Conservation (phyloP, 495 filamentous ascomycete species). For the Penicillium paradoxum region DNA sequence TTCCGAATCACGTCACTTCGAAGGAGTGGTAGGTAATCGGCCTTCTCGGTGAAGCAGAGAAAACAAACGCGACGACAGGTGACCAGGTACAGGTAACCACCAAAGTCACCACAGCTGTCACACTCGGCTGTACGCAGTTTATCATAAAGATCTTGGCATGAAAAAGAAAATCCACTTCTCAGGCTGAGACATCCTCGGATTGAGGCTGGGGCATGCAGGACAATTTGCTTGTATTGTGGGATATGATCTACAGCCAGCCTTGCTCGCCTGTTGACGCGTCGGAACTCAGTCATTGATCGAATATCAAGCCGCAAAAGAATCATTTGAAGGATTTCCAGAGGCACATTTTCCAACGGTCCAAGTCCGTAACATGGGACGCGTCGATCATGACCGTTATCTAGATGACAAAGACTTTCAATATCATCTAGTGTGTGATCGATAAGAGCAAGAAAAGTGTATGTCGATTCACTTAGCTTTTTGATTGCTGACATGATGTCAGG, state of each 20-base stretch:
- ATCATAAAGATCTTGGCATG: slow-evolving; percentile 23
- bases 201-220: slow-evolving; percentile 9
- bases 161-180: slow-evolving; percentile 18
- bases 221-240: slow-evolving; percentile 16
- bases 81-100: slow-evolving; percentile 32
- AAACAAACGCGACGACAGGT: slow-evolving; percentile 36
- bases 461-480: slow-evolving; percentile 8
- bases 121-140: slow-evolving; percentile 30
- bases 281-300: slow-evolving; percentile 17
- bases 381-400: background rate
- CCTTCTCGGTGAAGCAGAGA: slow-evolving; percentile 26
- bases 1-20: slow-evolving; percentile 9
- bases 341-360: slow-evolving; percentile 19
- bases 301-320: slow-evolving; percentile 19
- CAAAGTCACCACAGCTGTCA: slow-evolving; percentile 30
- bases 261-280: slow-evolving; percentile 21
- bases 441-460: slow-evolving; percentile 7
- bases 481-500: slow-evolving; percentile 2
- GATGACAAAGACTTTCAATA: slow-evolving; percentile 5
- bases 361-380: slow-evolving; percentile 5
- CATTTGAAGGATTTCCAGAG: slow-evolving; percentile 20
- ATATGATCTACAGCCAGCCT: slow-evolving; percentile 14
- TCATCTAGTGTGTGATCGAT: slow-evolving; percentile 11
- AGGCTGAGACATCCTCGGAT: slow-evolving; percentile 29
- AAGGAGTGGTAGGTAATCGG: slow-evolving; percentile 21